Evolutionary conservation across 2,329 filamentous ascomycete species (phyloP), one percentile per base, ranked within the genome.

Genomic region (Verticillium longisporum): DNA sequence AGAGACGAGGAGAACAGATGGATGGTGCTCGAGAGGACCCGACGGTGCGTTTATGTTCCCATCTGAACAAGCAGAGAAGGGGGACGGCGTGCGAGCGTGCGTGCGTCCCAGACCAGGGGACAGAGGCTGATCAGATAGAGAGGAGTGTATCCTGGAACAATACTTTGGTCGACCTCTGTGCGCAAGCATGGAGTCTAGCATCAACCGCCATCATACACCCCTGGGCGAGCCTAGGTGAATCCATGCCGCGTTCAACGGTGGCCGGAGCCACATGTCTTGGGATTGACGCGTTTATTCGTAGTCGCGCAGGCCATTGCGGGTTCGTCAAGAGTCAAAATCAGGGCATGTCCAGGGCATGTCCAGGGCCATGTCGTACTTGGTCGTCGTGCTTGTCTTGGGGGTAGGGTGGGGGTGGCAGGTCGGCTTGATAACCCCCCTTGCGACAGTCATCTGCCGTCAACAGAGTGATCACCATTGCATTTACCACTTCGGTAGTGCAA

Each of bases 381-480:
- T 26, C 26, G 26, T 26, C 1, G 26, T 26, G 26, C 26, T 26
- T 26, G 26, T 26, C 26, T 26, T 32, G 13, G 33, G 33, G 33
- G 15, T 32, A 21, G 31, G n/a, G n/a, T 9, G n/a, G n/a, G 15
- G 33, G 32, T 55, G 32, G 54, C 33, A 36, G 33, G 31, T 56
- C 55, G 55, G 26, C 54, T 18, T 18, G 26, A 55, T 13, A 15
- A 10, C 5, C 45, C 54, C 54, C 54, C 31, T n/a, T 55, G 54
- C 54, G 54, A 31, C 31, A 55, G 54, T 34, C 54, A 55, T 55
- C 54, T 56, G 55, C 55, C 55, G 55, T 56, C 55, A 56, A 34
- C 26, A 14, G 55, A 33, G 31, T n/a, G 33, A 56, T 56, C 55
- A 56, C 55, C 55, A 36, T 56, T 34, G 11, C 33, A 18, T n/a